Conservation (phyloP, 176 grass and related monocot genomes). For the Secale cereale region DNA sequence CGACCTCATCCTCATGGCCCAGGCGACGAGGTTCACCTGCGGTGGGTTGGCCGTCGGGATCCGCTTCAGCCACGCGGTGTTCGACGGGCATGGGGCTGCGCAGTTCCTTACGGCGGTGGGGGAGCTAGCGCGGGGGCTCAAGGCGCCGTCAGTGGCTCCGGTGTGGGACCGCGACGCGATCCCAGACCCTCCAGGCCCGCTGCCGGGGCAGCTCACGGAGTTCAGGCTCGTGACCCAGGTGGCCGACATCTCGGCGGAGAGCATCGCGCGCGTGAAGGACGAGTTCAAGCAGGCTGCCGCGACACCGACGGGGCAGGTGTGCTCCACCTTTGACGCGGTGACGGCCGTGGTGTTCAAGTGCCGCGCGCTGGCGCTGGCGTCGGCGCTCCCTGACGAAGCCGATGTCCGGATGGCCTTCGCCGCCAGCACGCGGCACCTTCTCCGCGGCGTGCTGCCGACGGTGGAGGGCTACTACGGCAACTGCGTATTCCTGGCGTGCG, state of each 20-base stretch:
- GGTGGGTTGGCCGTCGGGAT: slow-evolving; percentile 72
- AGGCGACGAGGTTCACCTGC: slow-evolving; percentile 49
- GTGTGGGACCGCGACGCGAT: slow-evolving; percentile 60
- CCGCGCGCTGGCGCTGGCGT: background rate
- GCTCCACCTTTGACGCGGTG: slow-evolving; percentile 79
- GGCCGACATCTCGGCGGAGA: slow-evolving; percentile 52
- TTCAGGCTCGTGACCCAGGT: slow-evolving; percentile 63
- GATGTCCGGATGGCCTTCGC: slow-evolving; percentile 69
- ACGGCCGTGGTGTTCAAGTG: slow-evolving; percentile 51
- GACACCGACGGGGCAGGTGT: slow-evolving; percentile 30
- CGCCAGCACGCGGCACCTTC: slow-evolving; percentile 68
- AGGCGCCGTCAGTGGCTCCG: slow-evolving; percentile 40
- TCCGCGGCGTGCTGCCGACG: slow-evolving; percentile 46
- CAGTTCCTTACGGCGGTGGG: slow-evolving; percentile 65
- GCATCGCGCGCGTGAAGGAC: slow-evolving; percentile 51
- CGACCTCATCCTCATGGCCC: slow-evolving; percentile 54
- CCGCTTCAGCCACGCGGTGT: slow-evolving; percentile 76
- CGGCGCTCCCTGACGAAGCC: slow-evolving; percentile 22
- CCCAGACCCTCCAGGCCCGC: slow-evolving; percentile 36
- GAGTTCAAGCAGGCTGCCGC: slow-evolving; percentile 12
- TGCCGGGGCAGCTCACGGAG: slow-evolving; percentile 31
- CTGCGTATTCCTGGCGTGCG: slow-evolving; percentile 58
- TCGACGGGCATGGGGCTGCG: slow-evolving; percentile 67
- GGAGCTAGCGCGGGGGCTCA: slow-evolving; percentile 61
- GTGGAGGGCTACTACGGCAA: slow-evolving; percentile 25